Conservation (phyloP, 306 rosid genomes). For the Prunus mume region DNA sequence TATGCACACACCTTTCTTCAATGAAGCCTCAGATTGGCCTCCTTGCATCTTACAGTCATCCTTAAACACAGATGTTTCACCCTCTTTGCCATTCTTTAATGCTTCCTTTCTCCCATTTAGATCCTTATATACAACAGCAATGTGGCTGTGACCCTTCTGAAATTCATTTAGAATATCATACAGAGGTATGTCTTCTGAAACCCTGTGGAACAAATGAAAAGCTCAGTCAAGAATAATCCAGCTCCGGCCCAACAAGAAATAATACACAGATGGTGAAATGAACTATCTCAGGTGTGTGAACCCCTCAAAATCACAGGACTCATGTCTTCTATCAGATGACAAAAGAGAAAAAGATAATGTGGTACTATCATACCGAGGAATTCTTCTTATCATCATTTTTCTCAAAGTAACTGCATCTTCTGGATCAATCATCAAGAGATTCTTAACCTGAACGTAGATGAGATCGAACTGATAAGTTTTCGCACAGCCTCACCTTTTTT, state of each 20-base stretch:
- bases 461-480: conserved; percentile 6
- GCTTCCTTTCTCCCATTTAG: conserved; percentile 52
- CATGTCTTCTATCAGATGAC: conserved; percentile 6
- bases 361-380: conserved; percentile 65
- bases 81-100: conserved; percentile 38
- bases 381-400: conserved; percentile 82
- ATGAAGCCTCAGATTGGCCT: conserved; percentile 33
- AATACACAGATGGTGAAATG: neutral
- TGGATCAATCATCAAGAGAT: conserved; percentile 78
- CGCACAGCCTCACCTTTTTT: neutral
- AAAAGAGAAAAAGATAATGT: conserved; percentile 14
- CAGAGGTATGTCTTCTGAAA: conserved; percentile 92
- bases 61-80: conserved; percentile 40
- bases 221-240: conserved; percentile 12
- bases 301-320: conserved; percentile 12
- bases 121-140: conserved; percentile 88
- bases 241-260: conserved; percentile 9
- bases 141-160: conserved; percentile 99
- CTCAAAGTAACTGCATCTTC: conserved; percentile 62
- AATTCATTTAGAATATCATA: conserved; percentile 94
- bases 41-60: conserved; percentile 46
- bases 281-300: conserved; percentile 6
- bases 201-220: conserved; percentile 51
- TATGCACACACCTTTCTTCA: conserved; percentile 47
- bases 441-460: conserved; percentile 70